These are phyloP conservation scores for Nakataea oryzae DNA, from an alignment of 2,329 filamentous ascomycete genomes.

Conservation along the genomic window DNA sequence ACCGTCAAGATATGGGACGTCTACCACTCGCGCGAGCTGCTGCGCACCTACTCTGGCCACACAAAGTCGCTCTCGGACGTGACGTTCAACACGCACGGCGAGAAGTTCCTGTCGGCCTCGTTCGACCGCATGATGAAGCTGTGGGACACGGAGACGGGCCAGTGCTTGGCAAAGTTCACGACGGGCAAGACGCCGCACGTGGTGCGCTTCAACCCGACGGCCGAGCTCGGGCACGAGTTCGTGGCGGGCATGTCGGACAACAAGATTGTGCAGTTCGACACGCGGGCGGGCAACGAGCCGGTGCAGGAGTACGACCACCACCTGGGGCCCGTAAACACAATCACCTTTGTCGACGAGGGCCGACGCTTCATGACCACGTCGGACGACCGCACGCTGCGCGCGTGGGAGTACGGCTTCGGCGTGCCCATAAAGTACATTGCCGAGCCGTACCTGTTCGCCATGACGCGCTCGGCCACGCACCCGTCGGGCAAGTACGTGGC, in stretches of 20 bases:
- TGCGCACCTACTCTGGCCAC: conserved; percentile 88
- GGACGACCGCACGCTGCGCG: conserved; percentile 89
- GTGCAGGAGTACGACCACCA: conserved; percentile 99
- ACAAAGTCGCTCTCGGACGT: conserved; percentile 83
- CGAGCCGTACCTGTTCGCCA: conserved; percentile 94
- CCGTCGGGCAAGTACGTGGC: conserved; percentile 90
- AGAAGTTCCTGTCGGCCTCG: conserved; percentile 78
- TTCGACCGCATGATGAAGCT: conserved; percentile 96
- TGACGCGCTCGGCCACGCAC: conserved; percentile 76
- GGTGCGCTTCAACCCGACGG: conserved; percentile 79
- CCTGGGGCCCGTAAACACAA: conserved; percentile 92
- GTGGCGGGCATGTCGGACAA: conserved; percentile 96
- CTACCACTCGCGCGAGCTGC: conserved; percentile 78
- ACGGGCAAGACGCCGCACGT: conserved; percentile 95
- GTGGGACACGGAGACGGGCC: conserved; percentile 94
- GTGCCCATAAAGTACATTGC: conserved; percentile 98
- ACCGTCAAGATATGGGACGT: conserved; percentile 93
- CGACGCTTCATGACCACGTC: conserved; percentile 96
- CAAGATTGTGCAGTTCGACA: conserved; percentile 97
- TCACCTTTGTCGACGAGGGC: conserved; percentile 81
- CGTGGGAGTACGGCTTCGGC: conserved; percentile 97
- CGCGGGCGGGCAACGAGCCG: conserved; percentile 61
- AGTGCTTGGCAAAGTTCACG: conserved; percentile 78
- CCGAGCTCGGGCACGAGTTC: conserved; percentile 75
- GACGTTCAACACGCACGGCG: conserved; percentile 73